A percentile compares a stretch with the other conserved stretches of the same genome.
phyloP scores from a whole-genome alignment of 1,284 basidiomycete species.

The Wallemia ichthyophaga region DNA sequence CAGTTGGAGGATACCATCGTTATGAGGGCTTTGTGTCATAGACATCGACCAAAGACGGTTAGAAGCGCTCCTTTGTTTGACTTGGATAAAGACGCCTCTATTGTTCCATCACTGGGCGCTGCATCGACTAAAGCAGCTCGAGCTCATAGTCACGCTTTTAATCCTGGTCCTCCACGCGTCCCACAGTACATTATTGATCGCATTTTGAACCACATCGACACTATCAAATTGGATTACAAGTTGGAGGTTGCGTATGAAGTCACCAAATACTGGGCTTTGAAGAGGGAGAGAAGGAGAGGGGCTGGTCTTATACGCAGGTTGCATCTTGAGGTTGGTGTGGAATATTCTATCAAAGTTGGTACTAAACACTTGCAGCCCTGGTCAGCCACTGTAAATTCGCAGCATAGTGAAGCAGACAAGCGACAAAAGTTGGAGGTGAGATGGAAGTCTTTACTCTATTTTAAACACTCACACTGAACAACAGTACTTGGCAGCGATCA shows the following conservation, averaged over 20 bases:
- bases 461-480: not conserved
- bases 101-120: not conserved
- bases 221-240: constrained; percentile 44
- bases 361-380: constrained; percentile 47
- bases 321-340: constrained; percentile 38
- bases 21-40: constrained; percentile 54
- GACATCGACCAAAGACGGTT: constrained; percentile 46
- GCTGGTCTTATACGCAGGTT: constrained; percentile 77
- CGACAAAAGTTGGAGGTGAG: constrained; percentile 46
- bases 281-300: constrained; percentile 68
- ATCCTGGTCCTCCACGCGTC: constrained; percentile 22
- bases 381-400: constrained; percentile 31
- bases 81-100: constrained; percentile 1
- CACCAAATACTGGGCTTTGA: constrained; percentile 87
- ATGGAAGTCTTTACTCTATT: too few species aligned
- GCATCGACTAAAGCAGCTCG: constrained; percentile 19
- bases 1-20: constrained; percentile 3
- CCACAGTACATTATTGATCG: constrained; percentile 26
- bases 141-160: constrained; percentile 24
- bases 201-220: constrained; percentile 44
- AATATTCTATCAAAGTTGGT: too few species aligned
- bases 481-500: constrained; percentile 37
- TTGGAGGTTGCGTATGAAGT: constrained; percentile 42
- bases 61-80: not conserved
- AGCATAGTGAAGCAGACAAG: constrained; percentile 56